phyloP scores from a whole-genome alignment of 257 asterid genomes.

The Jacaranda mimosifolia region DNA sequence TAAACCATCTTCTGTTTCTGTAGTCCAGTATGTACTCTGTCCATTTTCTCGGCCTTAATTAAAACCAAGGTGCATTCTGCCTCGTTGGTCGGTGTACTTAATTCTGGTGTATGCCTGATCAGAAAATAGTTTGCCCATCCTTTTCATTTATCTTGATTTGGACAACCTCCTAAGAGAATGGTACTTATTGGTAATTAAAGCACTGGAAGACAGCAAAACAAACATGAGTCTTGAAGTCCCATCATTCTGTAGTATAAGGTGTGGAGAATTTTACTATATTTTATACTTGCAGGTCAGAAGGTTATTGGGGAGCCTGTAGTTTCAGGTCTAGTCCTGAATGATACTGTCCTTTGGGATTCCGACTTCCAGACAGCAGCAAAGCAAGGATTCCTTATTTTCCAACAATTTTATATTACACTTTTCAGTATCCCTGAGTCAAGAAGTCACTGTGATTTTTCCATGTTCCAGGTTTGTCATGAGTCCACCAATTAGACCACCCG shows the following conservation, averaged over 20 bases:
- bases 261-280: background rate
- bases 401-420: constrained; percentile 33
- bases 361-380: constrained; percentile 87
- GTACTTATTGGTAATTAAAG: constrained; percentile 1
- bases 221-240: background rate
- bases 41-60: too few relatives aligned
- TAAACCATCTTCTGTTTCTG: too few relatives aligned
- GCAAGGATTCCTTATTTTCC: constrained; percentile 50
- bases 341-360: constrained; percentile 89
- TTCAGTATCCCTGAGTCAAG: background rate
- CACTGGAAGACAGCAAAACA: background rate
- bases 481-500: constrained; percentile 94
- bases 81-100: too few relatives aligned
- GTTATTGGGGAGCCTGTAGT: constrained; percentile 95
- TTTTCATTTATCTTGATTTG: background rate
- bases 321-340: constrained; percentile 88
- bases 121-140: background rate
- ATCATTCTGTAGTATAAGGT: background rate
- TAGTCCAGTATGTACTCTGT: too few relatives aligned
- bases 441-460: background rate
- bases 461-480: constrained; percentile 88
- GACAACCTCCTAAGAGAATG: background rate
- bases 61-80: too few relatives aligned
- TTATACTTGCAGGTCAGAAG: constrained; percentile 77
- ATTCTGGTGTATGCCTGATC: too few relatives aligned